Base-by-base conservation (phyloP, 768 basidiomycete species). In the Suillus clintonianus region DNA sequence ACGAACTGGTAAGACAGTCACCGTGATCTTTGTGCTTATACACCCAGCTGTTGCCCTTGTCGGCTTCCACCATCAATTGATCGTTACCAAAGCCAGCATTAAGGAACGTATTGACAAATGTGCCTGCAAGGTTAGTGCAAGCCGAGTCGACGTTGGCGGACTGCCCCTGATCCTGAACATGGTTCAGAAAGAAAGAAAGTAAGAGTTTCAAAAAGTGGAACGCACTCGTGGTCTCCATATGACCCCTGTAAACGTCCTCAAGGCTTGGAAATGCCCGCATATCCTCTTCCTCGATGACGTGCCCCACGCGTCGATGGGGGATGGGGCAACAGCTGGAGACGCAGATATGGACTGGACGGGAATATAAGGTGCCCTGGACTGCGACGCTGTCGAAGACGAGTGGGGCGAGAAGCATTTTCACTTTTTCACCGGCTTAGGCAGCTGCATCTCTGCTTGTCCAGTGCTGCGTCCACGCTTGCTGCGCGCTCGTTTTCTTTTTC, bases 1-100 rank as follows among this genome's bases (percentile, higher is more conserved):
- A 17, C 22, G 24, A 30, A 48, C 17, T 11, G 43, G 58, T n/a
- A 47, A 34, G n/a, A 17, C n/a, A 54, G 15, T 24, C 63, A 89
- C 96, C 97, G 66, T 97, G 94, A 60, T 98, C 97, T 79, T 99
- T 99, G 82, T 99, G 99, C 85, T 99, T 99, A 83, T 99, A 99
- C 63, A 99, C 94, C 95, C 95, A 99, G 70, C 94, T 96, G 76
- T 88, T 93, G 17, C 97, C 97, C 71, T 97, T 96, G 64, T 95
- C 92, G 1, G 95, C 97, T 72, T 90, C 91, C 6, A 96, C 95
- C 94, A 99, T 97, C 60, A 99, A 85, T 75, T 97, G 98, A 76
- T 99, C 97, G 74, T 99, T 99, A 27, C 95, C 95, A 72, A 96
- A 99, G 0, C 97, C 97, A 50, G 95, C 97, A 71, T 99, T 99